Evolutionary conservation across 1,139 yeast species (phyloP).

Genomic region (Geotrichum cucujoidarum): DNA sequence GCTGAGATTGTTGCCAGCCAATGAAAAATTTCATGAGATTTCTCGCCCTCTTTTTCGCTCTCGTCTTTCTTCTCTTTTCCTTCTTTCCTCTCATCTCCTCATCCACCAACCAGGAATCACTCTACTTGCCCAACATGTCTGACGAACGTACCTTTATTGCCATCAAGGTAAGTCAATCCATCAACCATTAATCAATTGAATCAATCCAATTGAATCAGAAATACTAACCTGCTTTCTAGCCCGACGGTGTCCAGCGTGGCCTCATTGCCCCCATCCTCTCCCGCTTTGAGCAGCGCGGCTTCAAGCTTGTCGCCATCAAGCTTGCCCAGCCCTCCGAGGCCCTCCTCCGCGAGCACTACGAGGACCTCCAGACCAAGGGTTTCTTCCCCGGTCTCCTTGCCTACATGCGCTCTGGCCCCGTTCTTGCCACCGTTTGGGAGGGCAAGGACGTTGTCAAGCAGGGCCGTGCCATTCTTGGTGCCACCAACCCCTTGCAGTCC

Average conservation of each 20-base stretch:
- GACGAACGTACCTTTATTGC: constrained; percentile 97
- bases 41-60: not conserved
- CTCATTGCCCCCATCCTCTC: constrained; percentile 81
- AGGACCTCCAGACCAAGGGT: constrained; percentile 91
- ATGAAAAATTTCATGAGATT: constrained; percentile 2
- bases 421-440: constrained; percentile 99
- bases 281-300: constrained; percentile 97
- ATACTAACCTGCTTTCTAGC: constrained; percentile 37
- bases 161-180: constrained; percentile 51
- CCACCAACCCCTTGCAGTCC: constrained; percentile 95
- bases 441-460: constrained; percentile 99
- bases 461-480: constrained; percentile 97
- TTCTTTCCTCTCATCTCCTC: constrained; percentile 3
- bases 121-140: constrained; percentile 39
- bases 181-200: not conserved
- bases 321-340: constrained; percentile 81
- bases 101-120: not conserved
- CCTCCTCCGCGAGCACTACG: constrained; percentile 89
- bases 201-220: not conserved
- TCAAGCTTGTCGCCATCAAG: constrained; percentile 95
- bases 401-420: constrained; percentile 98
- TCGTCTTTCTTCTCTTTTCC: not conserved
- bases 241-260: constrained; percentile 99
- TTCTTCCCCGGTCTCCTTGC: constrained; percentile 91
- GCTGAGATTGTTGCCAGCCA: too few relatives aligned